Evolutionary conservation across 2,329 filamentous ascomycete genomes (phyloP).

Genomic region (Fusarium acutatum): DNA sequence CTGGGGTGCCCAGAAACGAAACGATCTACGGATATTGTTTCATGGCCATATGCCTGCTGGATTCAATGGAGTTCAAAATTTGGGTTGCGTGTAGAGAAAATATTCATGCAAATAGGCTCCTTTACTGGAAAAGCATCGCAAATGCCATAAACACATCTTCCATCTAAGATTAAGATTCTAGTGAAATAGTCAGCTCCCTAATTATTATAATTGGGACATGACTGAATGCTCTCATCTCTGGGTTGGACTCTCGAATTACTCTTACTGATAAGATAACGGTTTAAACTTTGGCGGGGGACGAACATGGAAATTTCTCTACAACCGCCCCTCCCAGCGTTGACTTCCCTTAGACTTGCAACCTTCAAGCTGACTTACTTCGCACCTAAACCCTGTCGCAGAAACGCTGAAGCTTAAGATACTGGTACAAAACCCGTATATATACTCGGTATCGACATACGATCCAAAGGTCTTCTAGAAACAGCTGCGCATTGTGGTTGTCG

Average conservation of each 20-base stretch:
- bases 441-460: background rate
- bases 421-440: background rate
- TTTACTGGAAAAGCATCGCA: background rate
- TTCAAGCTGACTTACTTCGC: background rate
- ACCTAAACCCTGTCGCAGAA: background rate
- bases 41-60: background rate
- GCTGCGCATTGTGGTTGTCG: slow-evolving; percentile 7
- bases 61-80: background rate
- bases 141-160: background rate
- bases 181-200: background rate
- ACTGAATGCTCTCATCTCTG: background rate
- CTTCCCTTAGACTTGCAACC: background rate
- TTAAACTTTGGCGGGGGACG: slow-evolving; percentile 36
- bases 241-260: background rate
- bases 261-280: slow-evolving; percentile 34
- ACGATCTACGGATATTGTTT: background rate
- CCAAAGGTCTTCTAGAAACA: background rate
- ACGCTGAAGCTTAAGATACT: background rate
- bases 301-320: slow-evolving; percentile 33
- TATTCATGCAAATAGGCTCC: background rate
- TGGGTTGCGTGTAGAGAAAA: background rate
- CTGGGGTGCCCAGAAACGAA: background rate
- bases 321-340: slow-evolving; percentile 16
- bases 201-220: too few relatives aligned
- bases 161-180: background rate